Percentiles rank a stretch among this genome's conserved stretches.
phyloP scores from a whole-genome alignment of 1,139 yeast species.

The Protomyces pachydermus region DNA sequence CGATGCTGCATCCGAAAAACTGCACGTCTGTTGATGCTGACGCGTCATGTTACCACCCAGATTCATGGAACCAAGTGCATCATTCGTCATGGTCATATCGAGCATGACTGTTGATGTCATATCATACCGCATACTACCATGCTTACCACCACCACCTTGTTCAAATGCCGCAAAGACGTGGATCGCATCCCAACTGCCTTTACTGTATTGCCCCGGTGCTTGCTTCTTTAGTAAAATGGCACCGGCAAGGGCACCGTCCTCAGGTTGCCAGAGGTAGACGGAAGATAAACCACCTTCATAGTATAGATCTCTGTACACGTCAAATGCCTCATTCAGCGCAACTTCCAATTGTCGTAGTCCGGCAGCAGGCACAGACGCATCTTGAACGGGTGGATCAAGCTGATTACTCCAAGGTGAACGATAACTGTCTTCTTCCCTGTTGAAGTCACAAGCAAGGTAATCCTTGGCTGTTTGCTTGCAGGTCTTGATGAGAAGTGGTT shows the following conservation, averaged over 20 bases:
- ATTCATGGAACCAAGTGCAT: conserved; percentile 44
- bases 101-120: conserved; percentile 85
- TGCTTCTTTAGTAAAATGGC: conserved; percentile 79
- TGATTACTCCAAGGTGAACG: conserved; percentile 88
- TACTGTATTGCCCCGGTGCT: conserved; percentile 31
- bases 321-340: conserved; percentile 85
- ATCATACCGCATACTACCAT: conserved; percentile 52
- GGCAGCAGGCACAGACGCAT: conserved; percentile 68
- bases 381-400: conserved; percentile 62
- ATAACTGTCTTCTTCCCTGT: conserved; percentile 87
- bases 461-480: conserved; percentile 61
- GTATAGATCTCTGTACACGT: conserved; percentile 84
- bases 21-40: conserved; percentile 53
- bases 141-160: conserved; percentile 34
- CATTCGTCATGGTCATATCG: conserved; percentile 48
- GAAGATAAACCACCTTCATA: conserved; percentile 90
- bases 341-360: conserved; percentile 68
- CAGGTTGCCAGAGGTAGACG: conserved; percentile 86
- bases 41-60: conserved; percentile 83
- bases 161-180: conserved; percentile 80
- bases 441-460: conserved; percentile 85
- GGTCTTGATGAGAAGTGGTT: conserved; percentile 60
- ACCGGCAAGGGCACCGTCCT: conserved; percentile 67
- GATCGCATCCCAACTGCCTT: conserved; percentile 82
- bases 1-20: conserved; percentile 47